These are phyloP conservation scores for Tuber brumale DNA, from an alignment of 495 filamentous ascomycete species.

Conservation along the genomic window DNA sequence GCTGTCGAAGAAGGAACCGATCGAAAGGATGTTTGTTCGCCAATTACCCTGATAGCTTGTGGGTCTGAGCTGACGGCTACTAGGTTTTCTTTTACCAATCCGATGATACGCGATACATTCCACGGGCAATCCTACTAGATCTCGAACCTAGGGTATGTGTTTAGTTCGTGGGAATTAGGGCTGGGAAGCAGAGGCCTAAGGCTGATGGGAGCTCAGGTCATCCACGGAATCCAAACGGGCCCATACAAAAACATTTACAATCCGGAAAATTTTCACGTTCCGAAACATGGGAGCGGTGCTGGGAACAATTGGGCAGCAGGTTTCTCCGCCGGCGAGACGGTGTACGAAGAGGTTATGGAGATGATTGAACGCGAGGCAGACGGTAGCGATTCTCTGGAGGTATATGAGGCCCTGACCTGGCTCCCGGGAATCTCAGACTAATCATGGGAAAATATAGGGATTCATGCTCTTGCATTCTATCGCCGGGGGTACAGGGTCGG, in stretches of 20 bases:
- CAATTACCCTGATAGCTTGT: background rate
- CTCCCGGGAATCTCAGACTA: background rate
- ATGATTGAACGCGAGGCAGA: conserved; percentile 99
- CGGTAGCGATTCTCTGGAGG: conserved; percentile 92
- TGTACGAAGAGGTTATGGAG: conserved; percentile 96
- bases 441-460: conserved; percentile 50
- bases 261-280: conserved; percentile 95
- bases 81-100: conserved; percentile 87
- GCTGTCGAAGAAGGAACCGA: conserved; percentile 94
- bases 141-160: conserved; percentile 75
- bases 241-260: conserved; percentile 98
- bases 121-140: conserved; percentile 89
- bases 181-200: background rate
- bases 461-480: conserved; percentile 99
- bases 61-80: background rate
- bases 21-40: conserved; percentile 71
- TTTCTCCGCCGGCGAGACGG: conserved; percentile 81
- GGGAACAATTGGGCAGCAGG: conserved; percentile 98
- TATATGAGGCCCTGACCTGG: conserved; percentile 35
- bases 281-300: conserved; percentile 82
- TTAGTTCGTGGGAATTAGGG: background rate
- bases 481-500: conserved; percentile 91
- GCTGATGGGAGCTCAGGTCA: conserved; percentile 53
- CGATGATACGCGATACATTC: conserved; percentile 97
- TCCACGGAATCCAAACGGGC: conserved; percentile 84